Percentiles rank a stretch among this genome's conserved stretches.
phyloP scores from a whole-genome alignment of 2,329 filamentous ascomycete species.

The Fusarium miscanthi region DNA sequence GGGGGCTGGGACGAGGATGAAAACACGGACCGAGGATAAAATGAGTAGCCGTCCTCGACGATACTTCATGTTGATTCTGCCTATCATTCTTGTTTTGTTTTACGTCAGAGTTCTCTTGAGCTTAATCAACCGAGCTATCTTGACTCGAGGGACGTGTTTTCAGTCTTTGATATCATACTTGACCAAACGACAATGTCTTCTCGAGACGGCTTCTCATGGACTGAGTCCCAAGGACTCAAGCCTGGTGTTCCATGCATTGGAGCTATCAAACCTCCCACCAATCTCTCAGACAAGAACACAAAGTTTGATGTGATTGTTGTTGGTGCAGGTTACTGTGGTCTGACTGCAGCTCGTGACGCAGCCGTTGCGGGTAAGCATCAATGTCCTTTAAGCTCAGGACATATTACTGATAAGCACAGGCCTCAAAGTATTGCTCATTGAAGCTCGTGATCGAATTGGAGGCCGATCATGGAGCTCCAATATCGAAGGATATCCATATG shows the following conservation, averaged over 20 bases:
- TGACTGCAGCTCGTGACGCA: conserved; percentile 46
- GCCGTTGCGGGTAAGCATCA: conserved; percentile 39
- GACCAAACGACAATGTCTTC: conserved; percentile 37
- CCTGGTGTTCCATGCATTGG: conserved; percentile 48
- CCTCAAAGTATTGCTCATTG: conserved; percentile 56
- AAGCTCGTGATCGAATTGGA: conserved; percentile 61
- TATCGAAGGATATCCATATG: conserved; percentile 56
- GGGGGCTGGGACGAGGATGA: neutral
- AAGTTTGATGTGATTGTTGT: conserved; percentile 47
- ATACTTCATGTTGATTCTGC: neutral
- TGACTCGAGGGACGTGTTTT: neutral
- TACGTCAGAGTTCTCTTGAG: neutral
- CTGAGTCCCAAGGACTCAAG: conserved; percentile 44
- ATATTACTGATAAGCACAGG: conserved; percentile 27
- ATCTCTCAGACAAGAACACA: conserved; percentile 14
- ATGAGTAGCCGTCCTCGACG: conserved; percentile 18
- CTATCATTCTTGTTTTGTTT: neutral
- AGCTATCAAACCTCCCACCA: conserved; percentile 44
- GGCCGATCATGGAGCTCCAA: conserved; percentile 60
- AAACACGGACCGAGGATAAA: conserved; percentile 22
- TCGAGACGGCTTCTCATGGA: conserved; percentile 49
- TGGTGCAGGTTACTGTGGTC: conserved; percentile 48
- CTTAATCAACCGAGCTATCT: accelerated
- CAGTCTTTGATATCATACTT: neutral
- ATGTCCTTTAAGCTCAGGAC: accelerated